These are phyloP conservation scores for Tetratostichococcus sp. DNA, from an alignment of 139 green algal genomes.

Conservation along the genomic window DNA sequence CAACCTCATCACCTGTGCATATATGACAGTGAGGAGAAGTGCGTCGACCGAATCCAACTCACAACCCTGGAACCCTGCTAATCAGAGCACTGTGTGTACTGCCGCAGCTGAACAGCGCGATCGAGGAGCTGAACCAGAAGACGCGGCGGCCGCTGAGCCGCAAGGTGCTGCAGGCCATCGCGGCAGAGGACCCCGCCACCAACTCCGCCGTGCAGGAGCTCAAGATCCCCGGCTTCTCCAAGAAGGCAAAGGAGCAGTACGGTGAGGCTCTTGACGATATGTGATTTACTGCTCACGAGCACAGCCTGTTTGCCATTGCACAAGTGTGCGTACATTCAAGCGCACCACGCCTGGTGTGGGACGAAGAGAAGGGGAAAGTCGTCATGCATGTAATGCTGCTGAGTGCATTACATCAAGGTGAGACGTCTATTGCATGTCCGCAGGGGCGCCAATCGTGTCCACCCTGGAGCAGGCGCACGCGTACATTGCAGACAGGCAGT, in stretches of 20 bases:
- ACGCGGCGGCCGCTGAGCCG: neutral
- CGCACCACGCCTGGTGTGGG: too few relatives aligned
- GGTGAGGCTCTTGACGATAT: neutral
- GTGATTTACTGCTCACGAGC: too few relatives aligned
- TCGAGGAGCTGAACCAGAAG: constrained; percentile 1
- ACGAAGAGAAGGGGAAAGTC: too few relatives aligned
- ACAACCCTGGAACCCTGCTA: too few relatives aligned
- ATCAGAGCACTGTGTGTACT: too few relatives aligned
- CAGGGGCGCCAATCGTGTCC: neutral
- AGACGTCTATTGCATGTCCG: too few relatives aligned
- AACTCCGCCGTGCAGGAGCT: neutral
- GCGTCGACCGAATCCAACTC: too few relatives aligned
- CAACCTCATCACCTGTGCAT: too few relatives aligned
- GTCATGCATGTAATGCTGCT: neutral
- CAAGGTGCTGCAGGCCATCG: neutral
- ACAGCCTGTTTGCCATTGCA: too few relatives aligned
- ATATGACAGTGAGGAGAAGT: too few relatives aligned
- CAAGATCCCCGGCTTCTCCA: neutral
- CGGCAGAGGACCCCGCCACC: neutral
- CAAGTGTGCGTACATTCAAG: too few relatives aligned
- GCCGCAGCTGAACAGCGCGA: neutral
- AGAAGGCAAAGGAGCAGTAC: neutral
- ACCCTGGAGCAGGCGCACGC: neutral
- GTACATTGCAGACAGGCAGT: neutral
- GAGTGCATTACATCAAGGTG: too few relatives aligned